phyloP scores from a whole-genome alignment of 352 stramenopile genomes.

The Blastocystis sp. region DNA sequence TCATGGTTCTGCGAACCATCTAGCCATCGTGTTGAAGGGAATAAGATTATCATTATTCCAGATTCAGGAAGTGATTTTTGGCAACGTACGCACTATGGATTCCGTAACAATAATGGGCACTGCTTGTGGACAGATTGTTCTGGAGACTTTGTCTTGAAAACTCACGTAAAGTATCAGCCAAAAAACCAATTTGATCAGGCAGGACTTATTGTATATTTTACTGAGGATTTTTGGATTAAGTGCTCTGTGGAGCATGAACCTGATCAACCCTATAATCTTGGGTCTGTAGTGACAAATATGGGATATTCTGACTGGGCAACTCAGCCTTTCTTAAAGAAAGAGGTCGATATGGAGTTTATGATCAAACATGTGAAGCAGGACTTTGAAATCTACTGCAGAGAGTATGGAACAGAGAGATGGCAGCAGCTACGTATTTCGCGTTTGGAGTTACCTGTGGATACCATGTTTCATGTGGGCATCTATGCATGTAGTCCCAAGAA shows the following conservation, averaged over 20 bases:
- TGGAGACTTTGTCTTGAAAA: slow-evolving; percentile 41
- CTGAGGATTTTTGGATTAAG: slow-evolving; percentile 61
- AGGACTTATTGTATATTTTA: slow-evolving; percentile 55
- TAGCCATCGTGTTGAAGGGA: not conserved
- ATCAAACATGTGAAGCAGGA: slow-evolving; percentile 55
- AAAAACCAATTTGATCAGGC: slow-evolving; percentile 53
- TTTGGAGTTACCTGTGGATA: slow-evolving; percentile 42
- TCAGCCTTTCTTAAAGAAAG: slow-evolving; percentile 39
- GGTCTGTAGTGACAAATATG: slow-evolving; percentile 49
- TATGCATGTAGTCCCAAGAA: slow-evolving; percentile 45
- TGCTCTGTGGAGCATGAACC: slow-evolving; percentile 48
- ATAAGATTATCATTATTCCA: slow-evolving; percentile 32
- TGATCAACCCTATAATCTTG: slow-evolving; percentile 31
- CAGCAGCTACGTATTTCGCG: slow-evolving; percentile 32
- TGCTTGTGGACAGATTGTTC: slow-evolving; percentile 30
- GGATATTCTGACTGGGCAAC: slow-evolving; percentile 60
- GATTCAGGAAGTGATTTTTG: slow-evolving; percentile 59
- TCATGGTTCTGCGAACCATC: slow-evolving; percentile 42
- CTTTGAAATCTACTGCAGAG: slow-evolving; percentile 56
- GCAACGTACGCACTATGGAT: slow-evolving; percentile 60
- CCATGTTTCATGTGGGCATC: slow-evolving; percentile 46
- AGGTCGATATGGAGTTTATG: slow-evolving; percentile 62
- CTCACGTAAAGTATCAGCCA: slow-evolving; percentile 39
- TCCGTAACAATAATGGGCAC: slow-evolving; percentile 58
- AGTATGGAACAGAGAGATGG: slow-evolving; percentile 24